phyloP scores from a whole-genome alignment of 345 rosid genomes.

The Citrus mangshanensis region DNA sequence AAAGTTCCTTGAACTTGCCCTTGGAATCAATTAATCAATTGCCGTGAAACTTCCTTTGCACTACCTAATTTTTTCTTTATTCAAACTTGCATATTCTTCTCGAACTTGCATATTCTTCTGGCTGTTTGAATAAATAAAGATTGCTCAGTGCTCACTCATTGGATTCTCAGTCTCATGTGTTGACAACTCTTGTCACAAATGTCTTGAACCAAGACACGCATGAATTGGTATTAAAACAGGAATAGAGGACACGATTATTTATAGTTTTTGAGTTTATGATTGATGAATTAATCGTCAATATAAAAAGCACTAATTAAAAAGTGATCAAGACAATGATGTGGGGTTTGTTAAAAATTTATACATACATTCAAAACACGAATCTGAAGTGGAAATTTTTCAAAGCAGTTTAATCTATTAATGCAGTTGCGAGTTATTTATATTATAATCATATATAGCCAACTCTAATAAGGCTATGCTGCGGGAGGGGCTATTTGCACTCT shows the following conservation, averaged over 20 bases:
- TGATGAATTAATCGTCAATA: too few relatives aligned
- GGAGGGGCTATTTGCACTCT: too few relatives aligned
- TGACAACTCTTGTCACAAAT: background rate
- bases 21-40: background rate
- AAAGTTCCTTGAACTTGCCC: constrained; percentile 22
- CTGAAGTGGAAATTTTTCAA: too few relatives aligned
- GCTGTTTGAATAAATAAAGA: background rate
- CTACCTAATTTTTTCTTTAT: background rate
- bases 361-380: background rate
- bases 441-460: too few relatives aligned
- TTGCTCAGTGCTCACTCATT: background rate
- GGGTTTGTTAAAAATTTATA: background rate
- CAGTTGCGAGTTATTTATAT: too few relatives aligned
- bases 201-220: background rate
- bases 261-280: too few relatives aligned
- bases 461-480: too few relatives aligned
- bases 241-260: background rate
- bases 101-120: background rate
- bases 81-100: too few relatives aligned
- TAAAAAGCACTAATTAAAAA: background rate
- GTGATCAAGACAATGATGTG: background rate
- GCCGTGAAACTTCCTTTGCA: constrained; percentile 22
- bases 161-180: constrained; percentile 18
- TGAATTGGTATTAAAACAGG: background rate
- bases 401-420: too few relatives aligned